A percentile compares a stretch with the other conserved stretches of the same genome.
phyloP scores from a whole-genome alignment of 2,329 filamentous ascomycete species.

The Fusarium nematophilum region DNA sequence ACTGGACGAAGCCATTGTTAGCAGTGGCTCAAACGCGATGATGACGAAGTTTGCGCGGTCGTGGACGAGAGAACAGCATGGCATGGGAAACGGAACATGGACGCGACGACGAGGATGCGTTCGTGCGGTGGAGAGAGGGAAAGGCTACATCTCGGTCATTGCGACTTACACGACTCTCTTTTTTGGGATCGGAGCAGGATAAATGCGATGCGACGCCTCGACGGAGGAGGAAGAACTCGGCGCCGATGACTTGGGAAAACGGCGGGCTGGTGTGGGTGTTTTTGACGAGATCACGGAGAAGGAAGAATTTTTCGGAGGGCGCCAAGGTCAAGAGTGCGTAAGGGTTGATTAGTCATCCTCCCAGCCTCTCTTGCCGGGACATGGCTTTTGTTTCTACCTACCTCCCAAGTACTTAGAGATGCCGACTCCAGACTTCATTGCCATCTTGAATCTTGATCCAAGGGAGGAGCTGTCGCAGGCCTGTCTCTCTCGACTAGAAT shows the following conservation, averaged over 20 bases:
- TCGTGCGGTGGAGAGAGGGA: constrained; percentile 32
- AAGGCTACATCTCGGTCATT: constrained; percentile 36
- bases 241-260: constrained; percentile 43
- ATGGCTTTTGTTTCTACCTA: too few species aligned
- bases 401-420: too few species aligned
- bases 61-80: constrained; percentile 26
- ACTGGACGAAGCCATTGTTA: constrained; percentile 44
- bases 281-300: constrained; percentile 49
- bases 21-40: constrained; percentile 38
- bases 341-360: constrained; percentile 34
- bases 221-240: constrained; percentile 63
- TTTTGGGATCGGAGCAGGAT: constrained; percentile 56
- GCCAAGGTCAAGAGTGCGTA: neutral
- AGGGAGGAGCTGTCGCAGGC: too few species aligned
- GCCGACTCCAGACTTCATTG: too few species aligned
- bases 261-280: constrained; percentile 49
- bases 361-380: too few species aligned
- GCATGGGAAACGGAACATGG: constrained; percentile 17
- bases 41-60: constrained; percentile 31
- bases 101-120: constrained; percentile 22
- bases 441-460: too few species aligned
- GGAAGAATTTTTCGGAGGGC: constrained; percentile 51
- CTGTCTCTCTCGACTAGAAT: too few species aligned
- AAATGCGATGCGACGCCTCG: constrained; percentile 56
- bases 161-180: constrained; percentile 50